Evolutionary conservation across 306 rosid species (phyloP), one percentile per base, ranked within the genome.

Genomic region (Canavalia ensiformis): DNA sequence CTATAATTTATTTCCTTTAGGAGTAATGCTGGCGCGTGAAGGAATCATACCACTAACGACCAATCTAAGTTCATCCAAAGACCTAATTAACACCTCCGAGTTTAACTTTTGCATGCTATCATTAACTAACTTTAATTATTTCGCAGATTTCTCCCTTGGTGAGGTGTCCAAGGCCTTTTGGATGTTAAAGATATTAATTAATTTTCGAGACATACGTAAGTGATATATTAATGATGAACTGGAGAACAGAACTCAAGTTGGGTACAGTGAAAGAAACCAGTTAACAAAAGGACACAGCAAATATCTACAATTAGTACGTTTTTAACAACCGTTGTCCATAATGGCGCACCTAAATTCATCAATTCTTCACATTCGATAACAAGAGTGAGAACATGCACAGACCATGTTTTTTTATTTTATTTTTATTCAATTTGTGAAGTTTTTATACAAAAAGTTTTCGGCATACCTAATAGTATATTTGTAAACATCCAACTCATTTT

Each of bases 11-110:
- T 52, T 64, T 76, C 77, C 71, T 2, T 76, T 5, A 47, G 51
- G 28, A 58, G 86, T 57, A 85, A 76, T 30, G 79, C 62, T 73
- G 75, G 81, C 78, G 70, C 84, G 68, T 74, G 78, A 74, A 74
- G 75, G 34, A 86, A 77, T 62, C 58, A 77, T 50, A 68, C 72
- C 86, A 78, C 72, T 82, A n/a, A 52, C 49, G 18, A 78, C 37
- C 44, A 54, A 72, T 55, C 84, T 79, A 74, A 68, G 46, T 55
- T 59, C 18, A 28, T 75, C 84, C 69, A 68, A 73, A 82, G 45
- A 78, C 71, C 65, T 56, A 46, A 82, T 86, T 74, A 83, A 79
- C 77, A 47, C 83, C 84, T 41, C 45, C 39, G 58, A 30, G 49
- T 70, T 77, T 77, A 18, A 8, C 82, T 77, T 28, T 33, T 78